Evolutionary conservation across 2,329 filamentous ascomycete species (phyloP).

Genomic region (Alternaria dauci): DNA sequence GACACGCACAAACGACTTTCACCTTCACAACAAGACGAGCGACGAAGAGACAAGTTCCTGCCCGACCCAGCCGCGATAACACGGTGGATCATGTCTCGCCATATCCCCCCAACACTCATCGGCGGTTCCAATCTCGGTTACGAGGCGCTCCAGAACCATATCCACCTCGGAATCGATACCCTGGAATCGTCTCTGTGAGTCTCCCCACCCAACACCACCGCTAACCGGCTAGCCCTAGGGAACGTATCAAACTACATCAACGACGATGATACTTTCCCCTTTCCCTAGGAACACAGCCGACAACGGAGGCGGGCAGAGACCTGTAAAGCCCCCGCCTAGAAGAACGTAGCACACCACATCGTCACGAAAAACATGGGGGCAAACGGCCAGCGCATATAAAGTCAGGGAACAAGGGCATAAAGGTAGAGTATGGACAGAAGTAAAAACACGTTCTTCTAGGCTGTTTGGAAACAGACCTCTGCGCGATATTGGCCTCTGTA

Average conservation of each 20-base stretch:
- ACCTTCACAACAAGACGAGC: too few relatives aligned
- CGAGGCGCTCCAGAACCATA: too few relatives aligned
- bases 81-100: too few relatives aligned
- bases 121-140: too few relatives aligned
- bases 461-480: background rate
- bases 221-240: background rate
- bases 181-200: background rate
- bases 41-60: too few relatives aligned
- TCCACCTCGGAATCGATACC: too few relatives aligned
- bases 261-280: background rate
- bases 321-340: background rate
- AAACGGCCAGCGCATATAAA: background rate
- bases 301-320: too few relatives aligned
- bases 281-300: background rate
- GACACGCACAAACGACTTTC: too few relatives aligned
- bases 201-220: background rate
- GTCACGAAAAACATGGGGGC: background rate
- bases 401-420: too few relatives aligned
- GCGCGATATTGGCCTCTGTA: background rate
- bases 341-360: background rate
- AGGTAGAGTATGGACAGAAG: background rate
- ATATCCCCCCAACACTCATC: too few relatives aligned
- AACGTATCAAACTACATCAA: background rate
- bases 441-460: background rate
- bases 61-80: too few relatives aligned